phyloP scores from a whole-genome alignment of 2,329 filamentous ascomycete species.

The Dactylonectria estremocensis region DNA sequence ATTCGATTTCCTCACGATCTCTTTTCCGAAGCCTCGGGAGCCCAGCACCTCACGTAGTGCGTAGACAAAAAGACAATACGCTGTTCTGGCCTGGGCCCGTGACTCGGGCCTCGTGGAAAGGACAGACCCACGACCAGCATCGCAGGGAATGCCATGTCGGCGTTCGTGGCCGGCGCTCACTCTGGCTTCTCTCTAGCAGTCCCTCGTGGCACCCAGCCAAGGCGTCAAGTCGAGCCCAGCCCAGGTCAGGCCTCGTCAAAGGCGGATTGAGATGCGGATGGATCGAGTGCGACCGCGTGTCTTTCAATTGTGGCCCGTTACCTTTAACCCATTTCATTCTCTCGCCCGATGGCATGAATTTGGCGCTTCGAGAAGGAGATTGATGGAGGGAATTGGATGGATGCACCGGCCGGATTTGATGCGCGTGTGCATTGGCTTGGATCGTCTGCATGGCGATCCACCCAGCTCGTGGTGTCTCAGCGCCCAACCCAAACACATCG shows the following conservation, averaged over 20 bases:
- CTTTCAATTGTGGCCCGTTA: background rate
- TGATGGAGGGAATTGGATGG: background rate
- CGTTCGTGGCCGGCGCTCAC: no score
- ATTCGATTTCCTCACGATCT: slow-evolving; percentile 7
- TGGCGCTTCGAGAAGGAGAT: background rate
- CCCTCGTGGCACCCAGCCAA: slow-evolving; percentile 1
- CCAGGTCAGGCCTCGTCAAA: background rate
- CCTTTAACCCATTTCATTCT: background rate
- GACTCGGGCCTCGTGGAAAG: slow-evolving; percentile 7
- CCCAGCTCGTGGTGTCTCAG: slow-evolving; percentile 43
- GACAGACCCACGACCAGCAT: background rate
- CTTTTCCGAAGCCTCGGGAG: slow-evolving; percentile 14
- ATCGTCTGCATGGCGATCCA: slow-evolving; percentile 20
- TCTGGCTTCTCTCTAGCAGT: no score
- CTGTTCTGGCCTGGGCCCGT: background rate
- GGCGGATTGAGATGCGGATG: background rate
- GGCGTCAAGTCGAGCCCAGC: slow-evolving; percentile 10
- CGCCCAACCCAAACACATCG: slow-evolving; percentile 2
- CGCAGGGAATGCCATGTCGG: slow-evolving; percentile 6
- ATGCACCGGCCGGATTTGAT: background rate
- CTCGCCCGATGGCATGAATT: background rate
- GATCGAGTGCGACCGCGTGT: background rate
- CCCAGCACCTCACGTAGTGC: background rate
- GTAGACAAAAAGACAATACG: no score
- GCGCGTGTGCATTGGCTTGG: slow-evolving; percentile 1